Evolutionary conservation across 2,329 filamentous ascomycete species (phyloP).

Genomic region (Cladophialophora exuberans): DNA sequence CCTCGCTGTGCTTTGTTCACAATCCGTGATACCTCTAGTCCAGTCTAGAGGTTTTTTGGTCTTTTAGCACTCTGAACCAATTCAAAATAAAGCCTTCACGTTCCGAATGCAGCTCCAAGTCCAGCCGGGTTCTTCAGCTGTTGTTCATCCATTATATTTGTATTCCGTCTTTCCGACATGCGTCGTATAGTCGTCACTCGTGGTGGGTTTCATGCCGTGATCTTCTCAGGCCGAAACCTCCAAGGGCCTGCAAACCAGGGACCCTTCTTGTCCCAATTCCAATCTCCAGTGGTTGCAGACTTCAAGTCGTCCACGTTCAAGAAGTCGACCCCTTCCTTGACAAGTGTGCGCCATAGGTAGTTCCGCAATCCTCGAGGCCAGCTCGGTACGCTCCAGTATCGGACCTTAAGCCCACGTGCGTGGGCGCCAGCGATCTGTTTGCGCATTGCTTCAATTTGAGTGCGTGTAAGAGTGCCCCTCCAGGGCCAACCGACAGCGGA

Average conservation of each 20-base stretch:
- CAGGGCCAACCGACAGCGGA: constrained; percentile 52
- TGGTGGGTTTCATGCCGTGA: background rate
- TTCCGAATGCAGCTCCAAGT: too few relatives aligned
- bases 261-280: constrained; percentile 42
- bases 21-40: too few relatives aligned
- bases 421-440: constrained; percentile 58
- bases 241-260: constrained; percentile 25
- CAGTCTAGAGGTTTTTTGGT: too few relatives aligned
- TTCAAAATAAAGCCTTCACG: too few relatives aligned
- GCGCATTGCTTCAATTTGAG: constrained; percentile 53
- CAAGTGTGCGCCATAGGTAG: constrained; percentile 57
- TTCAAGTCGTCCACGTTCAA: constrained; percentile 62
- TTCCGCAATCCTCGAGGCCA: constrained; percentile 60
- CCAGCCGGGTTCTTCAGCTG: background rate
- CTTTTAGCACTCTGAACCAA: too few relatives aligned
- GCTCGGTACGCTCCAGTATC: constrained; percentile 61
- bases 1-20: constrained; percentile 7
- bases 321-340: constrained; percentile 58
- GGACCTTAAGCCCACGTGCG: constrained; percentile 54
- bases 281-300: constrained; percentile 52
- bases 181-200: background rate
- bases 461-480: constrained; percentile 48
- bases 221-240: constrained; percentile 39
- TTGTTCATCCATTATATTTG: background rate
- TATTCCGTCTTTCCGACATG: background rate